Conservation (phyloP, 208 protist genomes). For the Wallacemonas sp. region DNA sequence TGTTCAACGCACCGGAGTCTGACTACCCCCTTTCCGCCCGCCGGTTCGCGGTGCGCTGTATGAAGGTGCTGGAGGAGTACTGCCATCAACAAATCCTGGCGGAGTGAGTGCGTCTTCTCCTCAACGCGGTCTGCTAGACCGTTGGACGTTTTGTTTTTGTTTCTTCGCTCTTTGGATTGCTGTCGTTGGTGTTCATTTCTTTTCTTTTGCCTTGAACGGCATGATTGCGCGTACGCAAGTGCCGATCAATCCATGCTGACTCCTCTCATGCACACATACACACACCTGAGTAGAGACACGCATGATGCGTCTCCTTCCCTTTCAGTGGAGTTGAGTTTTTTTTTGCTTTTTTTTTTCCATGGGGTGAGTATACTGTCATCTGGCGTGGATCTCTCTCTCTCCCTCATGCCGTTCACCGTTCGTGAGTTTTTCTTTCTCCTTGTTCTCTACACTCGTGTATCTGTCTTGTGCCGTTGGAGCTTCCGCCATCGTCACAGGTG, state of each 20-base stretch:
- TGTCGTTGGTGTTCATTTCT: too few relatives aligned
- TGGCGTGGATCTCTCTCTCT: too few relatives aligned
- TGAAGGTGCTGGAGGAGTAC: slow-evolving; percentile 56
- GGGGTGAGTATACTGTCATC: background rate
- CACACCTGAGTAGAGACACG: too few relatives aligned
- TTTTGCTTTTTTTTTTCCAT: slow-evolving; percentile 3
- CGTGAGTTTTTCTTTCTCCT: slow-evolving; percentile 16
- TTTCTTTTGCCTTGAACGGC: too few relatives aligned
- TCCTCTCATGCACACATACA: too few relatives aligned
- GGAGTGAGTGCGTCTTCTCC: background rate
- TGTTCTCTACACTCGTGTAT: background rate
- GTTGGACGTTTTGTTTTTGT: slow-evolving; percentile 14
- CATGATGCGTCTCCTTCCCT: too few relatives aligned
- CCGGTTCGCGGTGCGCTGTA: slow-evolving; percentile 58
- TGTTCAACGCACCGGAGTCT: slow-evolving; percentile 84
- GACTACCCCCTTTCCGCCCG: slow-evolving; percentile 68
- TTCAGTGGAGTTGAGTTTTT: background rate
- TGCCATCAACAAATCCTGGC: slow-evolving; percentile 53
- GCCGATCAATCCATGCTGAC: too few relatives aligned
- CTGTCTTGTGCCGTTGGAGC: slow-evolving; percentile 14
- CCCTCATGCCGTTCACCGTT: too few relatives aligned
- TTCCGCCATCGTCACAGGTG: background rate
- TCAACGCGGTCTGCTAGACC: too few relatives aligned
- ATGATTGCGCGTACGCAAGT: too few relatives aligned
- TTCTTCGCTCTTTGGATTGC: too few relatives aligned